Evolutionary conservation across 257 asterid species (phyloP).

Genomic region (Solanum gandarillasii): DNA sequence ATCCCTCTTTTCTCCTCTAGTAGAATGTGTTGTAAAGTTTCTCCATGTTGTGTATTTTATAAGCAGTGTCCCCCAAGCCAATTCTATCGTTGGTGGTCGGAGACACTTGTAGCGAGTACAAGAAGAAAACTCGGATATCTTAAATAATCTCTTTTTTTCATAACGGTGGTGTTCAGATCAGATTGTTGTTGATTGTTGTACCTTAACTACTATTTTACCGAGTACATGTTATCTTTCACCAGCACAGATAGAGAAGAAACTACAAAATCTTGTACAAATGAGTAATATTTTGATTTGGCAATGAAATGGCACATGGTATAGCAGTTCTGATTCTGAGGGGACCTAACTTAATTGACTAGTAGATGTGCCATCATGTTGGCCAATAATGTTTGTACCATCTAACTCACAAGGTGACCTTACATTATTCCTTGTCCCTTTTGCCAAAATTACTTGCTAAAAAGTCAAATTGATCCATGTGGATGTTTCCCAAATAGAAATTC

Average conservation of each 20-base stretch:
- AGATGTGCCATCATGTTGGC: neutral
- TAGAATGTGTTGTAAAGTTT: neutral
- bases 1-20: neutral
- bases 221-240: neutral
- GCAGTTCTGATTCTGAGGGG: neutral
- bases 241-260: neutral
- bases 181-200: neutral
- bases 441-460: neutral
- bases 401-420: neutral
- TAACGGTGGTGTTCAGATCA: neutral
- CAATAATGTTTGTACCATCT: neutral
- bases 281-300: neutral
- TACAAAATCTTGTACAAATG: neutral
- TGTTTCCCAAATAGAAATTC: neutral
- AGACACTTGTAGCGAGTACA: neutral
- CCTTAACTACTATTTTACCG: neutral
- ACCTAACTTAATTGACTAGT: neutral
- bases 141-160: neutral
- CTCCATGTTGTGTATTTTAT: neutral
- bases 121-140: neutral
- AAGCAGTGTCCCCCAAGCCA: neutral
- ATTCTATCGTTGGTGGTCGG: neutral
- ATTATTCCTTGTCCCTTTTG: neutral
- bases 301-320: neutral
- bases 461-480: neutral